Evolutionary conservation across 1,139 yeast genomes (phyloP).

Genomic region (Tardiomyces depauwii): DNA sequence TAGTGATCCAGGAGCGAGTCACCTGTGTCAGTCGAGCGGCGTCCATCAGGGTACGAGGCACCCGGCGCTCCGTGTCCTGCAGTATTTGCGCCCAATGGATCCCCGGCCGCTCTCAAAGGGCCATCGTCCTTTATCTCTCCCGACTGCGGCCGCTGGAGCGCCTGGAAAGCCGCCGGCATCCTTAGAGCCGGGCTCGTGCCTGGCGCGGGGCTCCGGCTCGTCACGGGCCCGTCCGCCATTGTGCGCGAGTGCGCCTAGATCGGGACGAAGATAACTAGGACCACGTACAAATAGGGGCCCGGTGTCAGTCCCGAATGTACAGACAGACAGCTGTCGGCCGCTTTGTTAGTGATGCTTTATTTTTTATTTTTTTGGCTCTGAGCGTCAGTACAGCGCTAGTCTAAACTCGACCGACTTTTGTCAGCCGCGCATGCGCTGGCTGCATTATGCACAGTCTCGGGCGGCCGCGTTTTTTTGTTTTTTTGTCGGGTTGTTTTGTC

Average conservation of each 20-base stretch:
- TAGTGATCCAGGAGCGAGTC: not conserved
- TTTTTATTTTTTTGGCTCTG: too few relatives aligned
- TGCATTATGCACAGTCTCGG: too few relatives aligned
- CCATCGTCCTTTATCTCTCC: not conserved
- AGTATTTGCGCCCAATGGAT: not conserved
- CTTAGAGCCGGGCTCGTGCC: slow-evolving; percentile 6
- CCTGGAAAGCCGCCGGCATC: slow-evolving; percentile 17
- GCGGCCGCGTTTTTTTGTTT: too few relatives aligned
- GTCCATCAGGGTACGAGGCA: not conserved
- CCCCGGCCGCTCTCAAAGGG: not conserved
- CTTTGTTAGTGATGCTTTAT: too few relatives aligned
- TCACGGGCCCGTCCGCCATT: not conserved
- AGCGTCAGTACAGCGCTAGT: too few relatives aligned
- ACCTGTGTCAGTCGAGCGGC: not conserved
- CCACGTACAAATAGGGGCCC: too few relatives aligned
- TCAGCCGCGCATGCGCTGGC: too few relatives aligned
- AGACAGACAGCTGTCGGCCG: too few relatives aligned
- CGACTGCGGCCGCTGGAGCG: slow-evolving; percentile 9
- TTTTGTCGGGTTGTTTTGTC: too few relatives aligned
- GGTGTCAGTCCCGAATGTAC: too few relatives aligned
- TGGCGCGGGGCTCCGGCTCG: slow-evolving; percentile 7
- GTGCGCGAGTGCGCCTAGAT: not conserved
- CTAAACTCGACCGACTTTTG: too few relatives aligned
- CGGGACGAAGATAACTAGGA: too few relatives aligned
- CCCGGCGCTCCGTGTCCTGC: not conserved